Percentiles rank a stretch among this genome's conserved stretches.
Evolutionary conservation across 2,329 filamentous ascomycete genomes (phyloP).

Genomic region (Nemania serpens): DNA sequence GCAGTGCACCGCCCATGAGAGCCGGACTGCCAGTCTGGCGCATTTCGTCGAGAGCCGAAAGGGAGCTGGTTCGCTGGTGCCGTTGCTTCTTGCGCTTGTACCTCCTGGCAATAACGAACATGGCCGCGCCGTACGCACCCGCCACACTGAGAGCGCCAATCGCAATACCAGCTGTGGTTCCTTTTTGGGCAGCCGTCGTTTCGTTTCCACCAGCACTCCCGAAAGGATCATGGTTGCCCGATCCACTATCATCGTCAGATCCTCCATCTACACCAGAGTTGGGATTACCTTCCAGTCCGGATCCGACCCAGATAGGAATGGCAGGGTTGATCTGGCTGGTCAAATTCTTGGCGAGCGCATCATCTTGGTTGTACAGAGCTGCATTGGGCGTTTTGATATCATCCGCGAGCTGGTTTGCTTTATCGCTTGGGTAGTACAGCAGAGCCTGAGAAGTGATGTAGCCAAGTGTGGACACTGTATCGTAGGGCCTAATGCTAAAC

Average conservation of each 20-base stretch:
- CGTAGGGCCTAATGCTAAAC: slow-evolving; percentile 73
- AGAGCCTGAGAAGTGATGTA: slow-evolving; percentile 84
- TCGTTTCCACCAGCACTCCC: slow-evolving; percentile 45
- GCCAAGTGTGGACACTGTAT: slow-evolving; percentile 69
- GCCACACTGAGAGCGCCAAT: slow-evolving; percentile 78
- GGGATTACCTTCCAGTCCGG: slow-evolving; percentile 47
- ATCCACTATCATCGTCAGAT: slow-evolving; percentile 43
- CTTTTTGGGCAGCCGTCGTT: slow-evolving; percentile 62
- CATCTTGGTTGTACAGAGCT: slow-evolving; percentile 72
- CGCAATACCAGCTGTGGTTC: slow-evolving; percentile 71
- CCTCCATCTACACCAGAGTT: slow-evolving; percentile 46
- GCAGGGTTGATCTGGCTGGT: slow-evolving; percentile 83
- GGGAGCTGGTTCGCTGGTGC: slow-evolving; percentile 77
- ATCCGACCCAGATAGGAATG: slow-evolving; percentile 67
- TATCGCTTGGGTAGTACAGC: slow-evolving; percentile 73
- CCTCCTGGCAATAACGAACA: slow-evolving; percentile 89
- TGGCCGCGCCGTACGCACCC: slow-evolving; percentile 87
- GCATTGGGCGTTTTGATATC: slow-evolving; percentile 75
- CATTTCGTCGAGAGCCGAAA: slow-evolving; percentile 63
- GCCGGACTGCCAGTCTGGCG: slow-evolving; percentile 59
- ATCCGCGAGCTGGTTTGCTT: slow-evolving; percentile 69
- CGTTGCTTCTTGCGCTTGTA: slow-evolving; percentile 85
- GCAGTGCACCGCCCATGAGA: slow-evolving; percentile 72
- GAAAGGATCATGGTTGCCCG: slow-evolving; percentile 48
- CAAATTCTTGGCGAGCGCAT: slow-evolving; percentile 69